Base-by-base conservation (phyloP, 345 rosid species). In the Syzygium oleosum region DNA sequence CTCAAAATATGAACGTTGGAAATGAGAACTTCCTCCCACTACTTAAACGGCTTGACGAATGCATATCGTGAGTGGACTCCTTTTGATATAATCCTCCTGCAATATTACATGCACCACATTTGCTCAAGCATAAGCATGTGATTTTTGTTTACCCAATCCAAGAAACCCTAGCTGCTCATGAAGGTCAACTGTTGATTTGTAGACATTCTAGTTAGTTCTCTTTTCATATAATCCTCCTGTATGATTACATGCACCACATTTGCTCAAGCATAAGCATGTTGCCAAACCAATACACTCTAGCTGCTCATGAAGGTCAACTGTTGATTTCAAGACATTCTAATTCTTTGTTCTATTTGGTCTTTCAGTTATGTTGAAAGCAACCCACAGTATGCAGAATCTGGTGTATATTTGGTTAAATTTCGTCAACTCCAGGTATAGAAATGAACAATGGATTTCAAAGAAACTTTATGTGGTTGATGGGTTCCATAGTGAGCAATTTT, bases 381-480 rank as follows among this genome's bases (percentile, higher is more conserved):
- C 91, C 99, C 95, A 25, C 99, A 97, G 83, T 97, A 95, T 93
- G 99, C 99, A 59, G 99, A 97, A 92, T 95, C 99, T 12, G 92
- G 95, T 90, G 96, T 96, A 88, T 97, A 96, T 94, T 92, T 97
- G 91, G 96, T 97, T 84, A 97, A 97, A 92, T 97, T 97, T 91
- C 97, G 97, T 58, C 99, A 97, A 90, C 99, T 97, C 86, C 99
- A 97, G 99, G 99, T 95, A 90, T 73, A 27, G 79, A 63, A 87
- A 56, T 83, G 84, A 88, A 51, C 27, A 43, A 49, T 27, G 43
- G 43, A 78, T 80, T 46, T 80, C 19, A 2, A 83, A 27, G 34
- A 83, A 29, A 27, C 21, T 54, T 87, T 58, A 4, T 73, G 49
- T 38, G 49, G 38, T 73, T 73, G 49, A 73, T 73, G 83, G 83